Percentiles rank a stretch among this genome's conserved stretches.
These are phyloP conservation scores for Pseudogymnoascus sp. DNA, from an alignment of 2,329 filamentous ascomycete genomes.

Conservation along the genomic window DNA sequence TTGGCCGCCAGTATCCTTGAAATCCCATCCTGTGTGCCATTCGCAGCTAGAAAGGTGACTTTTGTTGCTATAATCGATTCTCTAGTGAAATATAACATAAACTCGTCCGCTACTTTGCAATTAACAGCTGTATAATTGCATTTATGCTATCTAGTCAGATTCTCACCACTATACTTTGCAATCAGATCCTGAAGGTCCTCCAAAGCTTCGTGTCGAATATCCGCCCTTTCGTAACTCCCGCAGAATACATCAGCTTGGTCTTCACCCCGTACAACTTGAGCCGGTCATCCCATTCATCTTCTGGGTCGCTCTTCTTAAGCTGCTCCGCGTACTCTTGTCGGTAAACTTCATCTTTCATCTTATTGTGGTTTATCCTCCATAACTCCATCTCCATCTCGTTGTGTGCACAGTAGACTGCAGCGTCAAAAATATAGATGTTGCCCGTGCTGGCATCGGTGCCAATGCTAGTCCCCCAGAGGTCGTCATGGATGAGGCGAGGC, in stretches of 20 bases:
- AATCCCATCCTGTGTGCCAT: neutral
- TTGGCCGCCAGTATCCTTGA: neutral
- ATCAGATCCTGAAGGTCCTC: neutral
- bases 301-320: conserved; percentile 18
- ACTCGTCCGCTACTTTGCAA: neutral
- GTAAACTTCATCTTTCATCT: conserved; percentile 8
- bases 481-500: conserved; percentile 17
- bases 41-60: neutral
- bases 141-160: neutral
- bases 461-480: conserved; percentile 19
- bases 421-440: conserved; percentile 17
- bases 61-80: too few relatives aligned
- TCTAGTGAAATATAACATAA: too few relatives aligned
- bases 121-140: neutral
- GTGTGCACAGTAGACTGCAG: conserved; percentile 23
- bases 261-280: conserved; percentile 22
- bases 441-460: conserved; percentile 8
- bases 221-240: neutral
- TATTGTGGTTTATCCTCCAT: conserved; percentile 9
- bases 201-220: neutral
- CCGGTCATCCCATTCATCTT: conserved; percentile 26
- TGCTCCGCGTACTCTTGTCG: conserved; percentile 12
- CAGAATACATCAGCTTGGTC: neutral
- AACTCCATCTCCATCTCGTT: conserved; percentile 21
- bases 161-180: neutral